Evolutionary conservation across 1,284 basidiomycete species (phyloP), one percentile per base, ranked within the genome.

Genomic region (Wolfiporia cocos): DNA sequence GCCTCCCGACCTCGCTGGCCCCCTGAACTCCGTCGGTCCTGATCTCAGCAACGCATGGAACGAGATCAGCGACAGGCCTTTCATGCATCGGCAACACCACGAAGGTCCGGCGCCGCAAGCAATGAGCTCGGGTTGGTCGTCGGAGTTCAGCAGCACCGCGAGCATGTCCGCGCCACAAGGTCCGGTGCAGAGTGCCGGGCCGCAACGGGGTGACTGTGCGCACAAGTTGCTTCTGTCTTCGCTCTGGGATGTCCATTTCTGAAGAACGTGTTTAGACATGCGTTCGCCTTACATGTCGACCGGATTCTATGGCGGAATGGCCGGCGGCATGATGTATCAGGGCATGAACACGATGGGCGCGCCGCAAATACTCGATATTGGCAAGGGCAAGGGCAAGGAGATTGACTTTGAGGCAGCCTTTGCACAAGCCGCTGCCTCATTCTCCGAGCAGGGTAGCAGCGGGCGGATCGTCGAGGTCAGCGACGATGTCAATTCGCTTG

Each of bases 401-500:
- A 81, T 74, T 5, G 87, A 88, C 61, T 91, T 86, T 54, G 86
- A 86, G 51, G 78, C 78, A 21, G 87, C 85, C 1, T 86, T 90
- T 61, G 78, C 76, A 14, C 71, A 83, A 53, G 68, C 73, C 3
- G 64, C 68, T 28, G 73, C 71, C 12, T 75, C 75, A 7, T 56
- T 81, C 15, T 54, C 59, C 10, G 46, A 54, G 19, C 67, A 76
- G 48, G 54, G 62, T 20, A 66, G 72, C 20, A 67, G 65, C 21
- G 70, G 76, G 6, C 59, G 67, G 28, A 75, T 83, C 12, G 77
- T 72, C 21, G 81, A 83, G 58, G 62, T 81, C 4, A 64, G 72
- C 26, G 66, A 74, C 32, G 60, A 51, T 34, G 43, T 49, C 6
- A 56, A 67, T 3, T 59, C 61, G 20, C 52, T 74, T 6, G 67